Conservation (phyloP, 2,329 filamentous ascomycete species). For the Seiridium unicorne region DNA sequence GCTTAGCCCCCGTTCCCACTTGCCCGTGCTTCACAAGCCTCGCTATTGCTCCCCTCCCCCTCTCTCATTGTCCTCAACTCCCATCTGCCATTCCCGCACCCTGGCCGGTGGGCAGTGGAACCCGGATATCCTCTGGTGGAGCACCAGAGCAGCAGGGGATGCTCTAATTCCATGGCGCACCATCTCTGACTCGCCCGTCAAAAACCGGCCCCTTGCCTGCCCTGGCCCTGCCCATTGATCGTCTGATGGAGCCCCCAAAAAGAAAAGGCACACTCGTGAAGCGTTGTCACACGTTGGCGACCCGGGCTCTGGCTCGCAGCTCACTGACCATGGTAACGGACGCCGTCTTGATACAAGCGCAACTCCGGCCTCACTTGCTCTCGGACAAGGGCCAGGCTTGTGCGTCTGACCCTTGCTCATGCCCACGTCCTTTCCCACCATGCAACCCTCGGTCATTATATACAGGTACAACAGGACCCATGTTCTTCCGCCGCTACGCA, state of each 20-base stretch:
- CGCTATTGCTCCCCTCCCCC: neutral
- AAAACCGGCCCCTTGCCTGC: neutral
- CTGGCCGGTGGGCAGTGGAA: neutral
- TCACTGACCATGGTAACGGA: constrained; percentile 14
- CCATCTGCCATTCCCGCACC: neutral
- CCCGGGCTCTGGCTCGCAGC: constrained; percentile 8
- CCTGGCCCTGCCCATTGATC: neutral
- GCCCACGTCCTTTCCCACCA: neutral
- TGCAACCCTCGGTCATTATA: neutral
- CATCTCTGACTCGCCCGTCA: constrained; percentile 4
- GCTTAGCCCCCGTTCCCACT: neutral
- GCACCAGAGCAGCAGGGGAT: neutral
- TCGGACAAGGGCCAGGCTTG: neutral
- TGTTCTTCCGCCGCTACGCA: neutral
- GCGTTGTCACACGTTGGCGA: constrained; percentile 4
- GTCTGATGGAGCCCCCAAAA: constrained; percentile 10
- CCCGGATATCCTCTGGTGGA: neutral
- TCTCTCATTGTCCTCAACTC: neutral
- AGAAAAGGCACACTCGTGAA: neutral
- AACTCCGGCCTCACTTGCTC: neutral
- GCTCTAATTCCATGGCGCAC: neutral
- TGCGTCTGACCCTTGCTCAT: neutral
- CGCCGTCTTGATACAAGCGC: neutral
- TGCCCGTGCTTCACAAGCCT: neutral
- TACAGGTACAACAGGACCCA: neutral